Evolutionary conservation across 1,284 basidiomycete genomes (phyloP), one percentile per base, ranked within the genome.

Genomic region (Chiua sp.): DNA sequence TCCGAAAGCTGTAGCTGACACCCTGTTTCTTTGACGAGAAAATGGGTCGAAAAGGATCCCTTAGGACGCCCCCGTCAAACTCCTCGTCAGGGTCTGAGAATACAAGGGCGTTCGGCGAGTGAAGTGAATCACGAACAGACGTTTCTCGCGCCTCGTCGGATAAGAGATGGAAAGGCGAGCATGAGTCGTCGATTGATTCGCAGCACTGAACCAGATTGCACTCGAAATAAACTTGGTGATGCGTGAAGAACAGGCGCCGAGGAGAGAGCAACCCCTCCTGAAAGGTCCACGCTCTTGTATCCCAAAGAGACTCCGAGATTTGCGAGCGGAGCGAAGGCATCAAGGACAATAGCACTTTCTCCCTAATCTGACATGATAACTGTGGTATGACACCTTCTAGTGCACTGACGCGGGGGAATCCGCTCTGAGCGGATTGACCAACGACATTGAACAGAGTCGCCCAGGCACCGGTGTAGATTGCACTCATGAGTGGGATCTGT

Each of bases 221-320:
- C 39, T 68, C 63, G 20, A 66, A 68, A 35, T 70, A 63, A 23
- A 69, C 59, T 23, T 70, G 59, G 23, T 67, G 60, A 10, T 62
- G 50, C 18, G 65, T 65, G 55, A 69, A 68, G 60, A 72, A 67
- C n/a, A 63, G 55, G n/a, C 57, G 52, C 16, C 64, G 61, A 0
- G 60, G 60, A 3, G 62, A 71, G 37, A 69, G 62, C 3, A 67
- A 11, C 13, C 67, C 59, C 22, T 66, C 68, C 35, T 63, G 60
- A 50, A 37, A 70, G 7, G 60, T 68, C 62, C 66, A 70, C 4
- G 56, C 59, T 50, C 67, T 59, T 0, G 42, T 46, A 0, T 0
- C 44, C 64, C 66, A 68, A 3, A 20, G 48, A 7, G 66, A 65
- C 47, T 50, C 11, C 10, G 51, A 47, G 22, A 63, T 23, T 39